Evolutionary conservation across 2,329 filamentous ascomycete genomes (phyloP).

Genomic region (Curvularia hawaiiensis): DNA sequence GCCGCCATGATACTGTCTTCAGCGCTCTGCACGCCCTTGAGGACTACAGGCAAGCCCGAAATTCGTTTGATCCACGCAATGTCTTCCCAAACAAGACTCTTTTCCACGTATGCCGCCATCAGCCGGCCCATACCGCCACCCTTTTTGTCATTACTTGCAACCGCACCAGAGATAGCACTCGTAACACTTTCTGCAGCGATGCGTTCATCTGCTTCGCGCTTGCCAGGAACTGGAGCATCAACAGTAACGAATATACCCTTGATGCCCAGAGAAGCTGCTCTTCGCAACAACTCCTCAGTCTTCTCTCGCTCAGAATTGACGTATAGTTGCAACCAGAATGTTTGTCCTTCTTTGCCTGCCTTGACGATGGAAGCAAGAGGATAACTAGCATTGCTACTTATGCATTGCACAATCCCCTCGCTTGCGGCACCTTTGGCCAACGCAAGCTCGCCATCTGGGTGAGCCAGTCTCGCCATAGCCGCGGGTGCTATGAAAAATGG

Average conservation of each 20-base stretch:
- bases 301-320: conserved; percentile 26
- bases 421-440: conserved; percentile 34
- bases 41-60: conserved; percentile 68
- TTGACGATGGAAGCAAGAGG: neutral
- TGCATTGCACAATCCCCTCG: conserved; percentile 37
- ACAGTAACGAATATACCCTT: conserved; percentile 32
- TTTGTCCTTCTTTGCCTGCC: neutral
- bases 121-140: conserved; percentile 62
- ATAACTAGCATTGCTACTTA: conserved; percentile 27
- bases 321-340: conserved; percentile 38
- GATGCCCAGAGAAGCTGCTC: conserved; percentile 19
- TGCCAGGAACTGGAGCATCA: conserved; percentile 32
- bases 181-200: conserved; percentile 36
- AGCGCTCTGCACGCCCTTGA: conserved; percentile 63
- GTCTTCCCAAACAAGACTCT: conserved; percentile 65
- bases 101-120: conserved; percentile 60
- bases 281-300: conserved; percentile 23
- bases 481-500: conserved; percentile 42
- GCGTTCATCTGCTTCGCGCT: conserved; percentile 33
- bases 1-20: conserved; percentile 55
- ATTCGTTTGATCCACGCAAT: conserved; percentile 62
- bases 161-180: conserved; percentile 55
- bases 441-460: conserved; percentile 38
- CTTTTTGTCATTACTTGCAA: conserved; percentile 58
- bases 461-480: conserved; percentile 35